Conservation (phyloP, 345 rosid species). For the Gossypium turneri region DNA sequence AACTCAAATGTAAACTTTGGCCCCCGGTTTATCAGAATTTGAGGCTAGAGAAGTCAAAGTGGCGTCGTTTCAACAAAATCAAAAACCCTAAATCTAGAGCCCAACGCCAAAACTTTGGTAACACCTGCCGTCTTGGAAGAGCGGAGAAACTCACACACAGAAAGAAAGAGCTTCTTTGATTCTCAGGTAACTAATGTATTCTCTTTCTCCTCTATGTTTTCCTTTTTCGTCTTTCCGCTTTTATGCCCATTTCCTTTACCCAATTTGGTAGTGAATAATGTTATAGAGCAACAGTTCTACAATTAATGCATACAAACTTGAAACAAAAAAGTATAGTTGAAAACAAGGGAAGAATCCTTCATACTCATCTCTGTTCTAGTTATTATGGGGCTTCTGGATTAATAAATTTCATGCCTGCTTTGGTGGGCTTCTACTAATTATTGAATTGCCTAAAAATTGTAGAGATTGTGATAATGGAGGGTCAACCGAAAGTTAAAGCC, state of each 20-base stretch:
- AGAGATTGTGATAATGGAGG: slow-evolving; percentile 43
- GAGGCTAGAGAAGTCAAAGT: not conserved
- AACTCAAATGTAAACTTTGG: not conserved
- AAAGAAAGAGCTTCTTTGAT: not conserved
- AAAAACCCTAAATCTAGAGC: slow-evolving; percentile 12
- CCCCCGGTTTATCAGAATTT: not conserved
- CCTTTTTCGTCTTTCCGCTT: not conserved
- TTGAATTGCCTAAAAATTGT: not conserved
- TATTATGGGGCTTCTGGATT: not conserved
- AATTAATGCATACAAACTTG: not conserved
- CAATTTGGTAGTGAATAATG: not conserved
- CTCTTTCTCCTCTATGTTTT: not conserved
- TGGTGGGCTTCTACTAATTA: not conserved
- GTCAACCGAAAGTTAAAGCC: slow-evolving; percentile 42
- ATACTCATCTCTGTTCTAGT: not conserved
- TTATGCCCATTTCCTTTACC: not conserved
- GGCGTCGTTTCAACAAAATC: not conserved
- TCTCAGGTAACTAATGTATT: not conserved
- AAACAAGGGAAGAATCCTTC: not conserved
- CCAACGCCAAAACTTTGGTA: not conserved
- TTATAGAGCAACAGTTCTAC: not conserved
- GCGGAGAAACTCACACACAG: not conserved
- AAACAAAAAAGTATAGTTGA: not conserved
- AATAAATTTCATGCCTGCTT: not conserved
- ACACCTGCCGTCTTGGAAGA: not conserved